Percentiles rank a stretch among this genome's conserved stretches.
phyloP scores from a whole-genome alignment of 2,329 filamentous ascomycete genomes.

The Ophiosphaerella herpotricha region DNA sequence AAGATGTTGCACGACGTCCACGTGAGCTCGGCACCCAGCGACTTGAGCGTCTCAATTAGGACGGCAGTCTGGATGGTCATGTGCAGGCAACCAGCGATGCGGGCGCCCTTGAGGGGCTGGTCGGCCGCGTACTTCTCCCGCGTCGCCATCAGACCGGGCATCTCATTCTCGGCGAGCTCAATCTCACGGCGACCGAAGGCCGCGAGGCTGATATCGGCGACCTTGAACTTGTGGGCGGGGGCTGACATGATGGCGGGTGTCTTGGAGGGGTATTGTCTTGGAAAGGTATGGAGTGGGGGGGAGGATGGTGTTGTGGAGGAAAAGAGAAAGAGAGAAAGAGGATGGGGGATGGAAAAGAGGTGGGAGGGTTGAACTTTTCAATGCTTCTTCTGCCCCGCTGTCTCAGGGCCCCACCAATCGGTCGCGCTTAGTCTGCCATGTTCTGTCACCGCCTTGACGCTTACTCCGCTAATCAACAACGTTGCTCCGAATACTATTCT shows the following conservation, averaged over 20 bases:
- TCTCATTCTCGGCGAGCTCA: conserved; percentile 87
- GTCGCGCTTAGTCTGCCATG: neutral
- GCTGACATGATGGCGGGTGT: conserved; percentile 62
- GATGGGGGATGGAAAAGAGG: conserved; percentile 13
- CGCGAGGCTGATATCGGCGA: conserved; percentile 94
- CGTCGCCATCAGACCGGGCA: conserved; percentile 97
- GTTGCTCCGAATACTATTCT: no score
- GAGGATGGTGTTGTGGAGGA: conserved; percentile 15
- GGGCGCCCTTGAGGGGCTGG: conserved; percentile 91
- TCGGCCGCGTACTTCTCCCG: conserved; percentile 87
- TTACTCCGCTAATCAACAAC: no score
- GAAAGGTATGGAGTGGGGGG: conserved; percentile 8
- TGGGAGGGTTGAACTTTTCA: conserved; percentile 6
- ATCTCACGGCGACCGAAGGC: conserved; percentile 99
- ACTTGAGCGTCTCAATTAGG: conserved; percentile 94
- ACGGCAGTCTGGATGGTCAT: conserved; percentile 99
- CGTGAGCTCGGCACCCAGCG: conserved; percentile 96
- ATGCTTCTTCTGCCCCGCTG: conserved; percentile 6
- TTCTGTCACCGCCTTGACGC: conserved; percentile 4
- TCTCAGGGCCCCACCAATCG: conserved; percentile 2
- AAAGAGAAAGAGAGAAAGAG: conserved; percentile 13
- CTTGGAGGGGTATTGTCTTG: conserved; percentile 6
- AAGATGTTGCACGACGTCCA: conserved; percentile 99
- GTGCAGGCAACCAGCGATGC: conserved; percentile 97
- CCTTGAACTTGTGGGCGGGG: conserved; percentile 94